Evolutionary conservation across 192 early-diverging fungal species (phyloP).

Genomic region (Backusella tuberculispora): DNA sequence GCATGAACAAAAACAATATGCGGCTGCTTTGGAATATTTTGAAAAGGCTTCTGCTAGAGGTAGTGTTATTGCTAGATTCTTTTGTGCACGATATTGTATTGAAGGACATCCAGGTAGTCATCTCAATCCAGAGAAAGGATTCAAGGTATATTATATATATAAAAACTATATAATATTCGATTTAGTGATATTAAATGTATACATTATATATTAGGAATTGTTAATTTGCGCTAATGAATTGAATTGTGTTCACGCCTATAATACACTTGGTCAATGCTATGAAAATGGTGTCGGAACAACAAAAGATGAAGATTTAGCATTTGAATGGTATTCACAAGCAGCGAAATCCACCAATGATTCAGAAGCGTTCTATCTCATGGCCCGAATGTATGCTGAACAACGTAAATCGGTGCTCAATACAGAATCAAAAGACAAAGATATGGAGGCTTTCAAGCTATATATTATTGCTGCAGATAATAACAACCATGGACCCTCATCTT

Average conservation of each 20-base stretch:
- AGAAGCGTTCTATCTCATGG: slow-evolving; percentile 40
- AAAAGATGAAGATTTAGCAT: slow-evolving; percentile 19
- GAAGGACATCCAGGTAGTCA: slow-evolving; percentile 30
- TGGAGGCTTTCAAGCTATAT: slow-evolving; percentile 1
- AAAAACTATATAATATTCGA: neutral
- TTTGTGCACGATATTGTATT: slow-evolving; percentile 34
- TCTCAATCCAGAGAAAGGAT: slow-evolving; percentile 25
- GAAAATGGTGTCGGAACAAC: slow-evolving; percentile 34
- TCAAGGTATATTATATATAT: slow-evolving; percentile 13
- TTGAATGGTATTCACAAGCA: slow-evolving; percentile 36
- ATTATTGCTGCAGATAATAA: neutral
- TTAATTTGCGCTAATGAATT: slow-evolving; percentile 37
- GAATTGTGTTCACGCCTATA: slow-evolving; percentile 31
- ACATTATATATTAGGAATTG: slow-evolving; percentile 21
- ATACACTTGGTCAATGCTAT: slow-evolving; percentile 38
- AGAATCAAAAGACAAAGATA: neutral
- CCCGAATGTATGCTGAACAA: slow-evolving; percentile 17
- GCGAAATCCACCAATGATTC: slow-evolving; percentile 27
- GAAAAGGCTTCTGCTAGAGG: slow-evolving; percentile 34
- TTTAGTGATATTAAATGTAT: neutral
- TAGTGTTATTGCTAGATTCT: slow-evolving; percentile 26
- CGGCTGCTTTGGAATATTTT: slow-evolving; percentile 34
- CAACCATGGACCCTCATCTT: neutral
- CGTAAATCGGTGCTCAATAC: neutral
- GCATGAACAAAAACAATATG: slow-evolving; percentile 35